Percentiles rank a stretch among this genome's conserved stretches.
Evolutionary conservation across 306 rosid species (phyloP).

Genomic region (Prunus kanzakura): DNA sequence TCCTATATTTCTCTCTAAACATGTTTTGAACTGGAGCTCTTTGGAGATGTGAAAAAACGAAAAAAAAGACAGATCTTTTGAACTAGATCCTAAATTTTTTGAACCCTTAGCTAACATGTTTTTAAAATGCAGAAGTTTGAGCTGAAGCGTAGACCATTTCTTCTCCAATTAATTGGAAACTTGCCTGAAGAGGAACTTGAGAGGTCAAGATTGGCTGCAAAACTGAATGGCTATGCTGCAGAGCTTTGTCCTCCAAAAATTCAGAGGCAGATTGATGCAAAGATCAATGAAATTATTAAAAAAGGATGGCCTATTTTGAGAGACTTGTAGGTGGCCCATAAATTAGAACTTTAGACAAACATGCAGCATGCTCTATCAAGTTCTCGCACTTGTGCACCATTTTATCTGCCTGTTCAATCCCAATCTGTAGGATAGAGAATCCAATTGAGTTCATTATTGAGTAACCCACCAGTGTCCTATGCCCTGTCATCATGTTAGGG

Average conservation of each 20-base stretch:
- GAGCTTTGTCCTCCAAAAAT: conserved; percentile 73
- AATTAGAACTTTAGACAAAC: background rate
- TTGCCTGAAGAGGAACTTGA: conserved; percentile 79
- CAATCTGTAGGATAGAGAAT: conserved; percentile 9
- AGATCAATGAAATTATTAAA: conserved; percentile 67
- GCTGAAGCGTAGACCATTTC: conserved; percentile 72
- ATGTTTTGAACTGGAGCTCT: conserved; percentile 3
- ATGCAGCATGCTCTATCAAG: background rate
- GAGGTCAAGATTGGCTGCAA: conserved; percentile 72
- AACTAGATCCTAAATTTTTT: background rate
- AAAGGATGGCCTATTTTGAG: conserved; percentile 96
- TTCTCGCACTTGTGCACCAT: conserved; percentile 6
- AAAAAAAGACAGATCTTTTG: no score
- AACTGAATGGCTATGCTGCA: conserved; percentile 82
- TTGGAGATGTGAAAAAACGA: background rate
- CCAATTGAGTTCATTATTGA: background rate
- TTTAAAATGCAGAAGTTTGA: conserved; percentile 72
- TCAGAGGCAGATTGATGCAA: conserved; percentile 70
- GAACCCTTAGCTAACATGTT: no score
- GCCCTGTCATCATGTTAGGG: background rate
- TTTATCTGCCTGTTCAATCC: background rate
- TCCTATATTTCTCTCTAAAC: background rate
- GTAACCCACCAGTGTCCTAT: background rate
- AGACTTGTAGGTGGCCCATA: conserved; percentile 29
- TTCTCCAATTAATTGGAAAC: conserved; percentile 86